A percentile compares a stretch with the other conserved stretches of the same genome.
Conservation (phyloP, 2,329 filamentous ascomycete genomes). For the Daldinia eschscholtzii region DNA sequence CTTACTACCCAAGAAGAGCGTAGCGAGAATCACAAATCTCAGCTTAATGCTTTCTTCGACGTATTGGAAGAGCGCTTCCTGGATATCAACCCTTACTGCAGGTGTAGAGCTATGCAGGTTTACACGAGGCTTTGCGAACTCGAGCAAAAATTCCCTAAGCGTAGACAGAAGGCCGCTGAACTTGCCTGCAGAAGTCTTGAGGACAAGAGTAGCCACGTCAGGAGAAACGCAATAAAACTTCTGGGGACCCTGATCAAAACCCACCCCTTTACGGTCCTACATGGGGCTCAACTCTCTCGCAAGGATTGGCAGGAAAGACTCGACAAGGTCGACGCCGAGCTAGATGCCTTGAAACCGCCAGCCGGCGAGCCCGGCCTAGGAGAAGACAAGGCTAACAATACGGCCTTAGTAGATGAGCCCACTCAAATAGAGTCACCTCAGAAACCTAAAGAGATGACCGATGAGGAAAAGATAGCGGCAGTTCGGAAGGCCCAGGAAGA, state of each 20-base stretch:
- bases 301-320: conserved; percentile 88
- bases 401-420: conserved; percentile 85
- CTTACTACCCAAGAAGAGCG: conserved; percentile 92
- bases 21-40: conserved; percentile 91
- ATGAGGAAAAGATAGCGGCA: conserved; percentile 80
- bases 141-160: conserved; percentile 95
- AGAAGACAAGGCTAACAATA: conserved; percentile 74
- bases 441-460: conserved; percentile 76
- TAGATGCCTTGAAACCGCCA: conserved; percentile 85
- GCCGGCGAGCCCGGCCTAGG: conserved; percentile 78
- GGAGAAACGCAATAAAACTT: conserved; percentile 94
- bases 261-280: conserved; percentile 92
- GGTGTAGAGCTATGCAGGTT: conserved; percentile 91
- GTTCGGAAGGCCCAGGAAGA: conserved; percentile 86
- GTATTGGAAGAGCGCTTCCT: conserved; percentile 96
- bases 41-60: conserved; percentile 97
- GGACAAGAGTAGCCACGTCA: conserved; percentile 98
- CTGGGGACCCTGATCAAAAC: conserved; percentile 90
- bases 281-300: conserved; percentile 85
- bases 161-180: conserved; percentile 87
- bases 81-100: conserved; percentile 95
- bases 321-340: conserved; percentile 84
- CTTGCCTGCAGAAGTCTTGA: conserved; percentile 89
- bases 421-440: conserved; percentile 81
- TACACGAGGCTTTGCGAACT: conserved; percentile 92